Evolutionary conservation across 2,329 filamentous ascomycete species (phyloP).

Genomic region (Apiospora sp.): DNA sequence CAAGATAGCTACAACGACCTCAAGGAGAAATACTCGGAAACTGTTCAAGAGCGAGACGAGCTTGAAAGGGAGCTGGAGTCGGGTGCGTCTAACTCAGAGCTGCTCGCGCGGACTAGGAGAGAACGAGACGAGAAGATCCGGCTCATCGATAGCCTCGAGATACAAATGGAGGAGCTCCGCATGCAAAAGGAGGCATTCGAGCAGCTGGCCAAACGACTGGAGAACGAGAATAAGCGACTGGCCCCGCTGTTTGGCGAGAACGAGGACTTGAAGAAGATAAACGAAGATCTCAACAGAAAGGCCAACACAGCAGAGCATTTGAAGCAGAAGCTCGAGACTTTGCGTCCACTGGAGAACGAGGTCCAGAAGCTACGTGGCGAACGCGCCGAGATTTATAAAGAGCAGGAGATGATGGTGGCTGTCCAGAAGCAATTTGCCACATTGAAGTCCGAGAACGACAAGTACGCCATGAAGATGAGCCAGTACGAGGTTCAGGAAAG

Average conservation of each 20-base stretch:
- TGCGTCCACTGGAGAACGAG: slow-evolving; percentile 63
- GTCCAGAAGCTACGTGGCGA: slow-evolving; percentile 63
- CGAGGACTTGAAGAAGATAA: slow-evolving; percentile 65
- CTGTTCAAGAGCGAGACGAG: slow-evolving; percentile 68
- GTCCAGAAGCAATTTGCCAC: slow-evolving; percentile 46
- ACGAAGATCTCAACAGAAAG: slow-evolving; percentile 66
- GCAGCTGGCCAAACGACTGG: slow-evolving; percentile 44
- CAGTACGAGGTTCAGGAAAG: slow-evolving; percentile 48
- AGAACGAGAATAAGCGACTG: slow-evolving; percentile 58
- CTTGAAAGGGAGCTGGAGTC: slow-evolving; percentile 62
- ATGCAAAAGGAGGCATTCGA: slow-evolving; percentile 51
- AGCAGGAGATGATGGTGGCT: slow-evolving; percentile 38
- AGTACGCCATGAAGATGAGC: slow-evolving; percentile 44
- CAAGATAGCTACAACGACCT: slow-evolving; percentile 69
- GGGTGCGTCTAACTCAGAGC: slow-evolving; percentile 56
- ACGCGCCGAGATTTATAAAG: slow-evolving; percentile 55
- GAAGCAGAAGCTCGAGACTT: slow-evolving; percentile 68
- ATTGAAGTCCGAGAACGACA: slow-evolving; percentile 44
- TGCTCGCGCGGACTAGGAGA: slow-evolving; percentile 26
- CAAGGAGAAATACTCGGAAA: slow-evolving; percentile 58
- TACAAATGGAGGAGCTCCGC: slow-evolving; percentile 64
- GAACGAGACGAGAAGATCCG: slow-evolving; percentile 72
- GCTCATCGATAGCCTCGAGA: slow-evolving; percentile 75
- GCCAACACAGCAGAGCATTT: slow-evolving; percentile 70
- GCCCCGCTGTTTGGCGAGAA: slow-evolving; percentile 66